Evolutionary conservation across 257 asterid species (phyloP).

Genomic region (Lycium barbarum): DNA sequence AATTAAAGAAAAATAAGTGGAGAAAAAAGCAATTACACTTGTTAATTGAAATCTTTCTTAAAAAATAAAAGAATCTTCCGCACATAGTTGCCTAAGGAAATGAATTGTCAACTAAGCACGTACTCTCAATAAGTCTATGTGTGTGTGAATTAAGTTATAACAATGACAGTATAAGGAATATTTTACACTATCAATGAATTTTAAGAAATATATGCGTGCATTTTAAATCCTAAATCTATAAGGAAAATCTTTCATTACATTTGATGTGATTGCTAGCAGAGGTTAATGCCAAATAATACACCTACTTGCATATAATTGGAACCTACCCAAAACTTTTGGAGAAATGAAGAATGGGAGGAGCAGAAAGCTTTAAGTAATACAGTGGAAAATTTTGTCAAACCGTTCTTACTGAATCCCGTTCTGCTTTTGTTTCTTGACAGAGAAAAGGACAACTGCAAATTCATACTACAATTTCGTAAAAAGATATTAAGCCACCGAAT

Average conservation of each 20-base stretch:
- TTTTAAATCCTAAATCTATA: neutral
- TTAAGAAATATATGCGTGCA: neutral
- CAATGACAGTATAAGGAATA: neutral
- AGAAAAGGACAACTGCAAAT: neutral
- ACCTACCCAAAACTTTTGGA: neutral
- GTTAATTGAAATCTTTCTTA: too few species aligned
- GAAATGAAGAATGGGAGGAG: neutral
- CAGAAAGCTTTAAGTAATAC: neutral
- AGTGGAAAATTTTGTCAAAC: neutral
- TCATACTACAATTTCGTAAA: neutral
- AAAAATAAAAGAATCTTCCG: too few species aligned
- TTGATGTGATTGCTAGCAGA: neutral
- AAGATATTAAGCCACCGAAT: neutral
- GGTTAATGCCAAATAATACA: neutral
- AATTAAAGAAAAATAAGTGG: neutral
- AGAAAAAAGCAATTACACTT: neutral
- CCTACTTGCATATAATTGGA: neutral
- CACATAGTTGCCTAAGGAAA: neutral
- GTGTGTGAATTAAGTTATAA: too few species aligned
- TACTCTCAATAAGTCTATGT: too few species aligned
- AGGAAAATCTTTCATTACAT: neutral
- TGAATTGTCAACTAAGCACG: neutral
- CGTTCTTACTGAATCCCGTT: neutral
- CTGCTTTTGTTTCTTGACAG: neutral
- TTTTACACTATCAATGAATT: too few species aligned